Base-by-base conservation (phyloP, 169 alveolate genomes). In the Plasmodium gaboni region DNA sequence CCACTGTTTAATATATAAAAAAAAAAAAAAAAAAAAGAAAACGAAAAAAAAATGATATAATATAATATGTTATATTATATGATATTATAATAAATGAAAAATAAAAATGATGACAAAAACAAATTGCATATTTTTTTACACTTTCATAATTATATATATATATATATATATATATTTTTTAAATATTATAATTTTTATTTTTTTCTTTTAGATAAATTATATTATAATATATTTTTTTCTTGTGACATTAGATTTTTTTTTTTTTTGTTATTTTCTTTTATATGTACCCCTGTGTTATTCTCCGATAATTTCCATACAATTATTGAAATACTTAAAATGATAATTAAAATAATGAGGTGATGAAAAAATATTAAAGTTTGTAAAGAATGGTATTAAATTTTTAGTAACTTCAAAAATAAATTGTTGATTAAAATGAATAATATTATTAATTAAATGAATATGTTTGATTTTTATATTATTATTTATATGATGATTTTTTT, bases 311-410 rank as follows among this genome's bases (percentile, higher is more conserved):
- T 64, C 71, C 7, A 76, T 42, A 64, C 64, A 13, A 28, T 42
- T n/a, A 44, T 51, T 8, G 90, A 80, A 80, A 70, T 67, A 65
- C 9, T 80, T 61, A 55, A 80, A 80, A 17, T 70, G 83, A 70
- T 80, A 80, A 67, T 80, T 57, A 80, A 80, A 80, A 80, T 80
- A 80, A 68, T 80, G 46, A 13, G 90, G 83, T n/a, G 80, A n/a
- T 12, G 90, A 80, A 67, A 80, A 80, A 65, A 80, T 67, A 44
- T 80, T 80, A 59, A 80, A 80, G 13, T 44, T 12, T 46, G 69
- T 51, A 28, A 80, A 80, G 59, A 65, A 65, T n/a, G 90, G 90
- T 67, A 80, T 55, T 68, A 80, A 15, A 53, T 80, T 80, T 67
- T 60, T 80, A 10, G 90, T 80, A 59, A 80, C 51, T 59, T 80